phyloP scores from a whole-genome alignment of 2,329 filamentous ascomycete species.

The Cryphonectria japonica region DNA sequence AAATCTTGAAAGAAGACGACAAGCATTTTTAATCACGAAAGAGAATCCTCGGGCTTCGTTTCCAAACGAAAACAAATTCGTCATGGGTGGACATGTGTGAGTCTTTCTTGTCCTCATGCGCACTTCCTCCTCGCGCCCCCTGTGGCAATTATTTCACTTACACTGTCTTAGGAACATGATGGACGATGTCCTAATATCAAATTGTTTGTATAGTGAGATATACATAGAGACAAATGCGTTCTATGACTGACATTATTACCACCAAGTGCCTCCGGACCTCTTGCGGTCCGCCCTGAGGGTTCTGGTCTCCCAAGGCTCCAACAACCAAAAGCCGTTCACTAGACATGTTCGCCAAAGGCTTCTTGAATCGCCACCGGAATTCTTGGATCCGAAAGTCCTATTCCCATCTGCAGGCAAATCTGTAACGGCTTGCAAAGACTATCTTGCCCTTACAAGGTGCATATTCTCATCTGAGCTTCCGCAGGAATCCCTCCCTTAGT shows the following conservation, averaged over 20 bases:
- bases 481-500: constrained; percentile 38
- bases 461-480: constrained; percentile 42
- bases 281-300: constrained; percentile 41
- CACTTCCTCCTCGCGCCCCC: too few species aligned
- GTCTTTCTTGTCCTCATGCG: too few species aligned
- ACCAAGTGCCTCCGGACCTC: constrained; percentile 37
- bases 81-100: too few species aligned
- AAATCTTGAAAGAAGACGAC: too few species aligned
- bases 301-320: constrained; percentile 39
- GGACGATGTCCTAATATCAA: constrained; percentile 47
- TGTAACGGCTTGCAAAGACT: constrained; percentile 34
- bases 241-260: not conserved
- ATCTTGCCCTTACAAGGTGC: constrained; percentile 40
- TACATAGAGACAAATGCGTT: not conserved
- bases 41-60: too few species aligned
- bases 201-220: constrained; percentile 32
- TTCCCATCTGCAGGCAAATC: constrained; percentile 30
- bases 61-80: too few species aligned
- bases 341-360: constrained; percentile 33
- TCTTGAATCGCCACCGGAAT: constrained; percentile 31
- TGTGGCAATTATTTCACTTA: too few species aligned
- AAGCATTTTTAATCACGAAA: too few species aligned
- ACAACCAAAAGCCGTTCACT: constrained; percentile 39
- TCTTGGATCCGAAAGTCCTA: constrained; percentile 22
- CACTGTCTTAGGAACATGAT: constrained; percentile 42